These are phyloP conservation scores for Venturia aucupariae DNA, from an alignment of 2,329 filamentous ascomycete genomes.

Conservation along the genomic window DNA sequence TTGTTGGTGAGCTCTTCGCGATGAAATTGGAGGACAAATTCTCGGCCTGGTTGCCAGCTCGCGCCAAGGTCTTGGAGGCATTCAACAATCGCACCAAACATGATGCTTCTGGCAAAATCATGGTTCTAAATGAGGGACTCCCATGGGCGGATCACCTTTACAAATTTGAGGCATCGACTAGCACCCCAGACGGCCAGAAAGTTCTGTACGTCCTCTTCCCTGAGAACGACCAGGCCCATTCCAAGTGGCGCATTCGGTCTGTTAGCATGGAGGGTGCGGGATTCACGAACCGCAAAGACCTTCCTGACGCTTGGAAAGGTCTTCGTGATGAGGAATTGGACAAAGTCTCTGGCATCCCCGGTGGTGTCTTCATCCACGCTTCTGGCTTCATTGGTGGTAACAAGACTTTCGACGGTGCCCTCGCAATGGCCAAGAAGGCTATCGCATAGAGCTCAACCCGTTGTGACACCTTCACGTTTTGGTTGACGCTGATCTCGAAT, in stretches of 20 bases:
- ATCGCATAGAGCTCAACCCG: conserved; percentile 41
- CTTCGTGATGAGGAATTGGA: conserved; percentile 80
- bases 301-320: conserved; percentile 88
- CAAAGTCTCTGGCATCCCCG: conserved; percentile 56
- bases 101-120: conserved; percentile 66
- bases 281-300: conserved; percentile 82
- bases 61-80: conserved; percentile 65
- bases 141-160: conserved; percentile 98
- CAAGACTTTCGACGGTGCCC: conserved; percentile 78
- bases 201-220: conserved; percentile 87
- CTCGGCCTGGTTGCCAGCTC: conserved; percentile 76
- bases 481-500: too few species aligned
- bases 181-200: conserved; percentile 29
- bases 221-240: conserved; percentile 62
- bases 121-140: conserved; percentile 73
- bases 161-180: conserved; percentile 58
- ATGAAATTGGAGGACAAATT: conserved; percentile 65
- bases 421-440: conserved; percentile 75
- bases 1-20: conserved; percentile 80
- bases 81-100: conserved; percentile 59
- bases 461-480: too few species aligned
- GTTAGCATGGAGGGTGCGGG: conserved; percentile 79
- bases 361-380: conserved; percentile 87
- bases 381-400: conserved; percentile 95
- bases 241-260: conserved; percentile 89